A percentile compares a stretch with the other conserved stretches of the same genome.
phyloP scores from a whole-genome alignment of 352 stramenopile species.

The Globisporangium acanthophoron region DNA sequence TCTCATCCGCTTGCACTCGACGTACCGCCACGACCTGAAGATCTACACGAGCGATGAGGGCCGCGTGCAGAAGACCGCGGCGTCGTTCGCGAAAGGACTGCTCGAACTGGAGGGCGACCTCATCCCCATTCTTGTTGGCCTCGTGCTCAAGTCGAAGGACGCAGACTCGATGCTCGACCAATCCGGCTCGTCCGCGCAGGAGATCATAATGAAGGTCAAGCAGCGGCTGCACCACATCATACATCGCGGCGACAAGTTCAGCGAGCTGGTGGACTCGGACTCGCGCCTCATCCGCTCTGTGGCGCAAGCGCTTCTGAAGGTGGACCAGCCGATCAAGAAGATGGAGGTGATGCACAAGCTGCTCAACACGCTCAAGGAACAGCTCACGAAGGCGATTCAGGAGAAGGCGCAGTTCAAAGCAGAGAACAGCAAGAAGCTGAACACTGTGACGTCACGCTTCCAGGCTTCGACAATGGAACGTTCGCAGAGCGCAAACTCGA shows the following conservation, averaged over 20 bases:
- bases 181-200: conserved; percentile 92
- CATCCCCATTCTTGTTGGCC: conserved; percentile 97
- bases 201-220: conserved; percentile 89
- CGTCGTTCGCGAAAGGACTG: conserved; percentile 98
- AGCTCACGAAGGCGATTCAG: conserved; percentile 73
- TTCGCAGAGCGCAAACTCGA: conserved; percentile 62
- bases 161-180: conserved; percentile 98
- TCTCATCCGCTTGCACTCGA: conserved; percentile 98
- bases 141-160: conserved; percentile 88
- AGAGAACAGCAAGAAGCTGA: conserved; percentile 38
- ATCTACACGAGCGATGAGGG: conserved; percentile 99
- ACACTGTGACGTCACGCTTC: conserved; percentile 24
- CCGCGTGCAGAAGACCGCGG: conserved; percentile 99
- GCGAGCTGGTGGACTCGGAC: conserved; percentile 67
- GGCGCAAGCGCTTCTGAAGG: conserved; percentile 61
- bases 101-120: conserved; percentile 98
- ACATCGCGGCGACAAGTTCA: conserved; percentile 77
- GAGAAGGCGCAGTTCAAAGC: conserved; percentile 66
- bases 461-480: conserved; percentile 41
- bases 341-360: conserved; percentile 89
- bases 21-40: conserved; percentile 99
- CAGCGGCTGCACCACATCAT: conserved; percentile 86
- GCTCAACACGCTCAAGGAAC: conserved; percentile 93
- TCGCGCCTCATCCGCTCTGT: conserved; percentile 80
- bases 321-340: conserved; percentile 93